A percentile compares a stretch with the other conserved stretches of the same genome.
phyloP scores from a whole-genome alignment of 768 basidiomycete genomes.

The Heimioporus sp. region DNA sequence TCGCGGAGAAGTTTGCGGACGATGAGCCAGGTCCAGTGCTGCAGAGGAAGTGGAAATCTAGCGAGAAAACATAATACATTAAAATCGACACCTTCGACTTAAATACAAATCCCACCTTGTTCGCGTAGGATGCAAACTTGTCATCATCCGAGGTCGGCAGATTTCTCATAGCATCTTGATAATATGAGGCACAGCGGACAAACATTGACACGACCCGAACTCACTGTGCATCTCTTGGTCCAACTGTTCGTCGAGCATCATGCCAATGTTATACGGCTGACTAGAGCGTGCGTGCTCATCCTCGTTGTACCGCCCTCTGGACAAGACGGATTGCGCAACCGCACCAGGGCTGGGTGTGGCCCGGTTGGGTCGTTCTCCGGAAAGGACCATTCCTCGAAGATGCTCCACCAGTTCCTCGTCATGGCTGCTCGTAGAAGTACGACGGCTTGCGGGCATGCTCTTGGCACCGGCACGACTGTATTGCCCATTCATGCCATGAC shows the following conservation, averaged over 20 bases:
- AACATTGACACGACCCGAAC: constrained; percentile 27
- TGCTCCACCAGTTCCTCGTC: constrained; percentile 81
- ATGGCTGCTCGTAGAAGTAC: constrained; percentile 84
- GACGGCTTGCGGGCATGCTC: constrained; percentile 90
- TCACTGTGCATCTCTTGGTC: constrained; percentile 93
- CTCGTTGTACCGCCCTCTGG: constrained; percentile 52
- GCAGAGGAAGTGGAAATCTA: constrained; percentile 87
- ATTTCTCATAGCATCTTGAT: constrained; percentile 81
- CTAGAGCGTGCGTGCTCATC: constrained; percentile 61
- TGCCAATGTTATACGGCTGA: constrained; percentile 73
- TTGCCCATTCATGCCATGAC: constrained; percentile 46
- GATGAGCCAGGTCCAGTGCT: constrained; percentile 88
- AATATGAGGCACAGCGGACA: constrained; percentile 15
- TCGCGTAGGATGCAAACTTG: constrained; percentile 67
- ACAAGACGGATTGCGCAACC: constrained; percentile 51
- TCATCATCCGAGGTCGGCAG: constrained; percentile 88
- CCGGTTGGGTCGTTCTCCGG: constrained; percentile 56
- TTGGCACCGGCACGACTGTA: constrained; percentile 77
- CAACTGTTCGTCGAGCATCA: constrained; percentile 91
- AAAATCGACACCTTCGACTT: constrained; percentile 4
- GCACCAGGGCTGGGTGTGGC: constrained; percentile 56
- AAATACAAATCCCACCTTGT: constrained; percentile 49
- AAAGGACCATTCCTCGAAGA: constrained; percentile 68
- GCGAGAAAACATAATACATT: background rate
- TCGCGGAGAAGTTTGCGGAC: constrained; percentile 77